Percentiles rank a stretch among this genome's conserved stretches.
These are phyloP conservation scores for Colletotrichum simmondsii DNA, from an alignment of 2,329 filamentous ascomycete species.

Conservation along the genomic window DNA sequence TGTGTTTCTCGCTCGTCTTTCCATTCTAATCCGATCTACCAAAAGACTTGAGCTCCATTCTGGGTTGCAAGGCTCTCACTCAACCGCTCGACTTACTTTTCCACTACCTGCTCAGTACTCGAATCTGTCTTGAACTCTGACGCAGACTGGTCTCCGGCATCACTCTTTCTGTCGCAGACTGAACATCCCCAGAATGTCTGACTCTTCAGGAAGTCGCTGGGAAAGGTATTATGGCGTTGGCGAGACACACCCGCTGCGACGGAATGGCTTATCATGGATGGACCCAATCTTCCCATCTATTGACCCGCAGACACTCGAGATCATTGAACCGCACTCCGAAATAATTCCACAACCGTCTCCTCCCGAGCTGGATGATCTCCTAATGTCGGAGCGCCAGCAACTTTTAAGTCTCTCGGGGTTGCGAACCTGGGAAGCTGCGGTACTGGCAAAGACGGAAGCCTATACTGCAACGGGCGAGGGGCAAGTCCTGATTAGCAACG, in stretches of 20 bases:
- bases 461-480: neutral
- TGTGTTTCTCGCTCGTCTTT: neutral
- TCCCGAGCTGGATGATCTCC: conserved; percentile 25
- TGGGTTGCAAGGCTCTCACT: neutral
- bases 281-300: conserved; percentile 7
- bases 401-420: conserved; percentile 1
- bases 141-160: neutral
- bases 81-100: neutral
- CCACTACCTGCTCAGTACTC: neutral
- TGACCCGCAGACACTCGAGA: conserved; percentile 8
- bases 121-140: neutral
- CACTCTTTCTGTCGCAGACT: neutral
- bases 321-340: neutral
- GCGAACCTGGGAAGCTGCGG: conserved; percentile 28
- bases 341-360: neutral
- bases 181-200: neutral
- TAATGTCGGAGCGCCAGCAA: conserved; percentile 16
- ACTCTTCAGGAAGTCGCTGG: neutral
- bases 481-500: neutral
- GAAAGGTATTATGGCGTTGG: neutral
- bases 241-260: neutral
- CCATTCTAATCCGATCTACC: neutral
- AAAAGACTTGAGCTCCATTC: neutral
- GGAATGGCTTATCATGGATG: conserved; percentile 21
- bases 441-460: neutral